These are phyloP conservation scores for Friedmanniomyces simplex DNA, from an alignment of 495 filamentous ascomycete genomes.

Conservation along the genomic window DNA sequence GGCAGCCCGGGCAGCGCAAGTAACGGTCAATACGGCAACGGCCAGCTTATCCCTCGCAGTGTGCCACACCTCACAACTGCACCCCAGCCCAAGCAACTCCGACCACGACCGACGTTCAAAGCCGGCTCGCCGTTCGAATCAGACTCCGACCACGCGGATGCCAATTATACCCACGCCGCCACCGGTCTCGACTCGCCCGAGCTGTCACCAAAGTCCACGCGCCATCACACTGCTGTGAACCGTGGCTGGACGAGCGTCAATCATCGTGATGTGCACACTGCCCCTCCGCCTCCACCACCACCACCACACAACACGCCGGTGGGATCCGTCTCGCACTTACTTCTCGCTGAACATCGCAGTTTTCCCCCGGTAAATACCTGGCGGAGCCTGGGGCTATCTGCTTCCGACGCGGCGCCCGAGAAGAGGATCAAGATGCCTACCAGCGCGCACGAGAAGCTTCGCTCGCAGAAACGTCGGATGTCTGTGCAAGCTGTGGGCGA, in stretches of 20 bases:
- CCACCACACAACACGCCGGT: conserved; percentile 2
- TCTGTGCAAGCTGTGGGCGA: not conserved
- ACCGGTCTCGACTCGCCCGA: not conserved
- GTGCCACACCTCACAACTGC: not conserved
- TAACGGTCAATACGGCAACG: too few relatives aligned
- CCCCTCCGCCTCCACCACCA: not conserved
- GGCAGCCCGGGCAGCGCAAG: not conserved
- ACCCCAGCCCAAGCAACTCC: not conserved
- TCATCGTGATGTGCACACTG: not conserved
- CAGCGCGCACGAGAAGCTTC: conserved; percentile 6
- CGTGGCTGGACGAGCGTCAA: conserved; percentile 10
- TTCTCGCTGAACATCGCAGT: conserved; percentile 4
- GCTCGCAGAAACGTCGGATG: conserved; percentile 5
- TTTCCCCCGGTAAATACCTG: conserved; percentile 5
- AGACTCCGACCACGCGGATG: conserved; percentile 3
- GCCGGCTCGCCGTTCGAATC: conserved; percentile 12
- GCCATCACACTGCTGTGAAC: not conserved
- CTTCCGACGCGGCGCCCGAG: not conserved
- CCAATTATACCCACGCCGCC: not conserved
- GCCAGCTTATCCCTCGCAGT: conserved; percentile 3
- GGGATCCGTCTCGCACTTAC: not conserved
- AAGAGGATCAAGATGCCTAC: not conserved
- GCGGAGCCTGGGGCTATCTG: not conserved
- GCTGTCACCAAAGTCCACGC: conserved; percentile 12
- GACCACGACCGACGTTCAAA: conserved; percentile 11